Evolutionary conservation across 768 basidiomycete species (phyloP).

Genomic region (Neoboletus magnificus): DNA sequence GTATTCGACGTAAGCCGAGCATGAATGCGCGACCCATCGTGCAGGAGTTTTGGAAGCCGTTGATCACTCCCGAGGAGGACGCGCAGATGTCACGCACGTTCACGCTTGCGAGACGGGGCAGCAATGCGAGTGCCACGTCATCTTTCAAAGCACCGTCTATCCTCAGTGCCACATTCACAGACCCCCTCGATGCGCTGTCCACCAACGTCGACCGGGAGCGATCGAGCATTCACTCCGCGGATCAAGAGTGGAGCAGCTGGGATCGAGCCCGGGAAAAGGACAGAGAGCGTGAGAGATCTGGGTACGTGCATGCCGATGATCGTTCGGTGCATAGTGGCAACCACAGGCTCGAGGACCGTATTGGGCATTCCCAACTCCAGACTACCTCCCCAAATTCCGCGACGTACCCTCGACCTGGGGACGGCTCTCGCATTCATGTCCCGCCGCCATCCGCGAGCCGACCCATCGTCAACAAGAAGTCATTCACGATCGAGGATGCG

Average conservation of each 20-base stretch:
- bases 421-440: conserved; percentile 14
- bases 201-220: conserved; percentile 27
- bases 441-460: conserved; percentile 31
- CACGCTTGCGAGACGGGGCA: conserved; percentile 44
- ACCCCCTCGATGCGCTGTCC: conserved; percentile 19
- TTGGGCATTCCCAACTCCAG: conserved; percentile 5
- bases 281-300: conserved; percentile 20
- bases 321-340: conserved; percentile 13
- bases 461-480: conserved; percentile 30
- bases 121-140: conserved; percentile 49
- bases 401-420: conserved; percentile 10
- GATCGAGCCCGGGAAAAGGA: conserved; percentile 26
- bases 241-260: conserved; percentile 29
- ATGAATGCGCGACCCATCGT: conserved; percentile 33
- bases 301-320: conserved; percentile 21
- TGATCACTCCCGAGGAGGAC: conserved; percentile 45
- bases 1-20: conserved; percentile 34
- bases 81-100: conserved; percentile 39
- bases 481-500: conserved; percentile 27
- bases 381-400: conserved; percentile 16
- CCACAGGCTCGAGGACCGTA: conserved; percentile 20
- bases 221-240: conserved; percentile 22
- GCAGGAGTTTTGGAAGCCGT: conserved; percentile 51
- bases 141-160: conserved; percentile 42
- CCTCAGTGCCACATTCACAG: conserved; percentile 38